Evolutionary conservation across 768 basidiomycete genomes (phyloP).

Genomic region (Amanita pseudoporphyria): DNA sequence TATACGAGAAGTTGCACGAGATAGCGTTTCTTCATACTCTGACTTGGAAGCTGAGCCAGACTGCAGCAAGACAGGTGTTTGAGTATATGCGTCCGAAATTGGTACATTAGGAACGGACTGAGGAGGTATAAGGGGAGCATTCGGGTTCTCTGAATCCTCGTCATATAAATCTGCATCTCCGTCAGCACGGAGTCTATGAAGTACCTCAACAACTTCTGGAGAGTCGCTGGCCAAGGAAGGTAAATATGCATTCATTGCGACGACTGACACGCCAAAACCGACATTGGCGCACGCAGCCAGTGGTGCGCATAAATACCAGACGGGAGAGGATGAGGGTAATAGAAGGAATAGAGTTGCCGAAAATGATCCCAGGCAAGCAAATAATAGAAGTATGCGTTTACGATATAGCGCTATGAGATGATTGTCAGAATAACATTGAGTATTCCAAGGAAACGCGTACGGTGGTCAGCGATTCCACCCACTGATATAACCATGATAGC

Average conservation of each 20-base stretch:
- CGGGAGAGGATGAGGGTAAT: slow-evolving; percentile 57
- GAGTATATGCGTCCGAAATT: slow-evolving; percentile 7
- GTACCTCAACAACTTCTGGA: slow-evolving; percentile 41
- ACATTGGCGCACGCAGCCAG: slow-evolving; percentile 77
- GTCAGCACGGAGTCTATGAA: slow-evolving; percentile 19
- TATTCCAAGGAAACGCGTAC: slow-evolving; percentile 28
- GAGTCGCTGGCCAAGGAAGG: slow-evolving; percentile 61
- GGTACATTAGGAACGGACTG: slow-evolving; percentile 3
- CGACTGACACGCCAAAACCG: slow-evolving; percentile 76
- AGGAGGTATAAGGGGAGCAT: slow-evolving; percentile 29
- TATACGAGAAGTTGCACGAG: slow-evolving; percentile 70
- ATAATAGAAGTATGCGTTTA: slow-evolving; percentile 66
- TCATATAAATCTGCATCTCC: slow-evolving; percentile 13
- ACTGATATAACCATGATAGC: slow-evolving; percentile 94
- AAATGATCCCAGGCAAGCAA: slow-evolving; percentile 63
- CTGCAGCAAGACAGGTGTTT: slow-evolving; percentile 5
- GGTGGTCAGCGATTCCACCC: slow-evolving; percentile 84
- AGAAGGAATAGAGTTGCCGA: slow-evolving; percentile 64
- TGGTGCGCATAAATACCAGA: slow-evolving; percentile 62
- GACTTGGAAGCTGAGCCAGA: slow-evolving; percentile 16
- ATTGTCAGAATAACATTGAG: slow-evolving; percentile 5
- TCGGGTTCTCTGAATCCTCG: slow-evolving; percentile 20
- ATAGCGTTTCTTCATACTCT: slow-evolving; percentile 49
- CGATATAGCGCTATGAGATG: slow-evolving; percentile 44
- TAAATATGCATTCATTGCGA: slow-evolving; percentile 88